phyloP scores from a whole-genome alignment of 2,329 filamentous ascomycete species.

The Ophiocordyceps polyrhachis-furcata region DNA sequence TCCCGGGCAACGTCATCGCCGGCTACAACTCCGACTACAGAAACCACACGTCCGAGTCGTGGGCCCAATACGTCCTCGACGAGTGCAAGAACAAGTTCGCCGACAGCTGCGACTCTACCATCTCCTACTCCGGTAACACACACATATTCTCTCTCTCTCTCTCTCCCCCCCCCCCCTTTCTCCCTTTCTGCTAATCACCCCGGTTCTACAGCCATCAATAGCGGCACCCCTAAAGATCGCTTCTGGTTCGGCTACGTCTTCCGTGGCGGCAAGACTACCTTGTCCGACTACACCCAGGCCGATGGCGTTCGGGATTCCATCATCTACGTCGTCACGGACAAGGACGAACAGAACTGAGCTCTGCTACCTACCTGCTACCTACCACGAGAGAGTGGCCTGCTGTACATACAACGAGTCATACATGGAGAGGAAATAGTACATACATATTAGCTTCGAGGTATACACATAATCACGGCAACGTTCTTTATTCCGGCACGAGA shows the following conservation, averaged over 20 bases:
- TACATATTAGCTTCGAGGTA: too few relatives aligned
- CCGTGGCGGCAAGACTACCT: conserved; percentile 1
- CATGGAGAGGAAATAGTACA: too few relatives aligned
- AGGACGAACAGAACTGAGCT: neutral
- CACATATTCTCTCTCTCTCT: too few relatives aligned
- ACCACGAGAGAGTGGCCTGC: too few relatives aligned
- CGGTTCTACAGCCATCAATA: conserved; percentile 1
- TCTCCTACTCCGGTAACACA: conserved; percentile 1
- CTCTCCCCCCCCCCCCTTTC: too few relatives aligned
- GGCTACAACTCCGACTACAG: conserved; percentile 2
- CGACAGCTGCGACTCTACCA: neutral
- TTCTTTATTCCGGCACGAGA: too few relatives aligned
- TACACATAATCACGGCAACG: too few relatives aligned
- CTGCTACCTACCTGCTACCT: too few relatives aligned
- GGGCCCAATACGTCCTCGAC: neutral
- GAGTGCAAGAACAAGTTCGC: neutral
- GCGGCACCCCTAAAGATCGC: conserved; percentile 1
- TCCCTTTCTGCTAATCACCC: neutral
- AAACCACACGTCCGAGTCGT: neutral
- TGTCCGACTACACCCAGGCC: neutral
- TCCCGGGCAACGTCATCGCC: conserved; percentile 2
- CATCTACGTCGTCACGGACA: neutral
- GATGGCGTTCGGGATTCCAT: neutral
- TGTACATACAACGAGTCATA: too few relatives aligned
- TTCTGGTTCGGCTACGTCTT: conserved; percentile 3